phyloP scores from a whole-genome alignment of 2,329 filamentous ascomycete genomes.

The Phialophora macrospora region DNA sequence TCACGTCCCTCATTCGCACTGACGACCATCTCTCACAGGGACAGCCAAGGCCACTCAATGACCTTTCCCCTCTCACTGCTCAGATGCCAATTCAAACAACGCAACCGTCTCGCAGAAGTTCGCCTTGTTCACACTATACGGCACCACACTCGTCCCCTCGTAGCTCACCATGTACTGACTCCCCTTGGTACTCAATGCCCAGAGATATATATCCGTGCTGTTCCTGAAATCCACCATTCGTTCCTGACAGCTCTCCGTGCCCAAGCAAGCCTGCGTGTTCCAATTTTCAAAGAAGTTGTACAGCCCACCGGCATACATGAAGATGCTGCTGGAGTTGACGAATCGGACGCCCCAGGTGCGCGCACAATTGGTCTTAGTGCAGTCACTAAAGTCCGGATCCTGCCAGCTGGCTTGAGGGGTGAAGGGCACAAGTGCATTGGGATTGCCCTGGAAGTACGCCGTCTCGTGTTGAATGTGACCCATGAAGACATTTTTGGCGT shows the following conservation, averaged over 20 bases:
- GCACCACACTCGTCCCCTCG: slow-evolving; percentile 35
- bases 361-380: slow-evolving; percentile 45
- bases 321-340: slow-evolving; percentile 59
- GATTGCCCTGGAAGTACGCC: slow-evolving; percentile 72
- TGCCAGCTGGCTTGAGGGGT: slow-evolving; percentile 48
- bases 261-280: slow-evolving; percentile 44
- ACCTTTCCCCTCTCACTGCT: slow-evolving; percentile 15
- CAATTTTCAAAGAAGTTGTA: slow-evolving; percentile 68
- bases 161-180: slow-evolving; percentile 36
- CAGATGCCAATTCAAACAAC: slow-evolving; percentile 35
- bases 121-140: slow-evolving; percentile 34
- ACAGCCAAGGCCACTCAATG: background rate
- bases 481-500: slow-evolving; percentile 65
- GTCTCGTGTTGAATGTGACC: slow-evolving; percentile 72
- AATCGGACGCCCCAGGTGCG: slow-evolving; percentile 69
- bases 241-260: slow-evolving; percentile 38
- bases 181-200: slow-evolving; percentile 37
- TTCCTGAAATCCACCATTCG: slow-evolving; percentile 37
- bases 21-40: background rate
- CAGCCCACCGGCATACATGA: slow-evolving; percentile 67
- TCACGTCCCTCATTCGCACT: background rate
- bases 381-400: slow-evolving; percentile 59
- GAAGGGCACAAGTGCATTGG: slow-evolving; percentile 64
- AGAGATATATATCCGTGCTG: slow-evolving; percentile 35
- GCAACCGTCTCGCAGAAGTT: slow-evolving; percentile 36